phyloP scores from a whole-genome alignment of 2,329 filamentous ascomycete species.

The Diaporthe capsici region DNA sequence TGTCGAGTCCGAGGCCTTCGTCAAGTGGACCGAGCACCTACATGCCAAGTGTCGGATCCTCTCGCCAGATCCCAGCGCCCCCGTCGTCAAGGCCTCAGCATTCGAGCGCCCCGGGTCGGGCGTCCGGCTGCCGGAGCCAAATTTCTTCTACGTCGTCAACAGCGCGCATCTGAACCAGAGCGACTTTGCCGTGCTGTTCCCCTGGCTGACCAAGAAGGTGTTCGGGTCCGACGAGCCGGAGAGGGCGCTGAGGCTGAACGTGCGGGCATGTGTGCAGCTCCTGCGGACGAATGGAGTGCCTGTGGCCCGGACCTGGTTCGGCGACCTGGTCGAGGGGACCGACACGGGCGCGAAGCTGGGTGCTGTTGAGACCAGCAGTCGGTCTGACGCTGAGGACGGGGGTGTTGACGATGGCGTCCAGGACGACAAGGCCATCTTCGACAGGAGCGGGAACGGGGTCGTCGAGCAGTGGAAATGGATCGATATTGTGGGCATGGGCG shows the following conservation, averaged over 20 bases:
- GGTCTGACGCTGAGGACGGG: slow-evolving; percentile 42
- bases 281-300: slow-evolving; percentile 64
- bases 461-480: slow-evolving; percentile 68
- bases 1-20: slow-evolving; percentile 83
- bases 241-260: slow-evolving; percentile 70
- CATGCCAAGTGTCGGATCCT: slow-evolving; percentile 77
- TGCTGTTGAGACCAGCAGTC: slow-evolving; percentile 33
- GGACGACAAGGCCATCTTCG: slow-evolving; percentile 67
- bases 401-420: slow-evolving; percentile 54
- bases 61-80: slow-evolving; percentile 66
- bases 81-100: slow-evolving; percentile 56
- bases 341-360: slow-evolving; percentile 54
- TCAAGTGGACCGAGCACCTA: slow-evolving; percentile 82
- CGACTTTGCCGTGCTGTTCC: slow-evolving; percentile 88
- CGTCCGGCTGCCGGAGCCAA: slow-evolving; percentile 64
- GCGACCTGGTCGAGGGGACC: slow-evolving; percentile 64
- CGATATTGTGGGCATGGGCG: slow-evolving; percentile 65
- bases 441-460: slow-evolving; percentile 51
- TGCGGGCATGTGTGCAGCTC: slow-evolving; percentile 70
- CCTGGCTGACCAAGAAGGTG: slow-evolving; percentile 74
- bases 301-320: slow-evolving; percentile 64
- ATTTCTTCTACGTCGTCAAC: slow-evolving; percentile 80
- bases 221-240: slow-evolving; percentile 72
- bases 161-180: slow-evolving; percentile 88
- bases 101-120: slow-evolving; percentile 59